phyloP scores from a whole-genome alignment of 805 yeast species.

The Novakomyces olei region DNA sequence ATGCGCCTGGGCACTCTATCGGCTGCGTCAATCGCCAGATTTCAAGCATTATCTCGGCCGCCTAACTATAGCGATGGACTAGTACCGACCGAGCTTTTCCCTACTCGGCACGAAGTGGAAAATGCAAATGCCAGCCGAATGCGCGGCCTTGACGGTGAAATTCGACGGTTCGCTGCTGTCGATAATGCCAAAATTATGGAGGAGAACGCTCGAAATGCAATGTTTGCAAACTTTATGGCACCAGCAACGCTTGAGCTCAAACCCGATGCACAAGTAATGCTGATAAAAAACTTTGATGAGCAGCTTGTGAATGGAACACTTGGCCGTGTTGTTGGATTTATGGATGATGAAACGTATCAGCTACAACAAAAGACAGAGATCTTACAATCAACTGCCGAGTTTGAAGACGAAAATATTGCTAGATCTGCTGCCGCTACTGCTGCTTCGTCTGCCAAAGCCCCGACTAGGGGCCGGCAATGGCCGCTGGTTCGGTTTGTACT shows the following conservation, averaged over 20 bases:
- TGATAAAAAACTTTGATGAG: constrained; percentile 59
- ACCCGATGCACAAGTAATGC: constrained; percentile 85
- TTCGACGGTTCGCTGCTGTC: constrained; percentile 22
- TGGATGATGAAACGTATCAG: constrained; percentile 15
- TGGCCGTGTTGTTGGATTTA: constrained; percentile 48
- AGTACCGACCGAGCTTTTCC: constrained; percentile 70
- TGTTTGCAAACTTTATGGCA: constrained; percentile 48
- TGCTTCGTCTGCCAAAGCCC: neutral
- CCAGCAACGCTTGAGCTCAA: constrained; percentile 41
- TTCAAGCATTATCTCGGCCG: constrained; percentile 33
- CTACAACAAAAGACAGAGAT: neutral
- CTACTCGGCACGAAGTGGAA: constrained; percentile 72
- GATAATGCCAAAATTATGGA: constrained; percentile 19
- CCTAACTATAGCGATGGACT: constrained; percentile 44
- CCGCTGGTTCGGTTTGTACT: constrained; percentile 64
- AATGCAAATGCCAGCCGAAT: constrained; percentile 40
- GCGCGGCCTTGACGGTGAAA: constrained; percentile 25
- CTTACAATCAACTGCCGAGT: constrained; percentile 5
- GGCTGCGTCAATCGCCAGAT: constrained; percentile 24
- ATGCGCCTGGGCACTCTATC: constrained; percentile 52
- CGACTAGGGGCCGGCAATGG: constrained; percentile 12
- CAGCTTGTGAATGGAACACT: constrained; percentile 74
- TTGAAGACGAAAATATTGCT: neutral
- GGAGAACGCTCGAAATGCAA: constrained; percentile 14
- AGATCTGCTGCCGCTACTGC: too few relatives aligned